Conservation (phyloP, 2,329 filamentous ascomycete species). For the Tympanopsis confertula region DNA sequence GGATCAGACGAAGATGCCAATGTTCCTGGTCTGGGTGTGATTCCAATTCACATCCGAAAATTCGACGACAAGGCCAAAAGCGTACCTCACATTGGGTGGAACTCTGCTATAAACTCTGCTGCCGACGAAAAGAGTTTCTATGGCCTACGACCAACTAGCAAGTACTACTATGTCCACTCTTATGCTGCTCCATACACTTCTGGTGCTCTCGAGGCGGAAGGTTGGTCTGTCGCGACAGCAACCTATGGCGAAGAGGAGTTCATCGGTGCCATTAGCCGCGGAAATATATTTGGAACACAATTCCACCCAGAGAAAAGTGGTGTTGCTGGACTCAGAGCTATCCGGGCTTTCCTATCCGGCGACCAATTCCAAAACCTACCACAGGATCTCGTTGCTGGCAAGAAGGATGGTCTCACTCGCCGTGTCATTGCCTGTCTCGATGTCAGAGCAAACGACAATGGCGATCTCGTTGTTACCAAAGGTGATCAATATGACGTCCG, state of each 20-base stretch:
- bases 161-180: conserved; percentile 98
- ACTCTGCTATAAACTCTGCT: conserved; percentile 57
- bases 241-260: conserved; percentile 83
- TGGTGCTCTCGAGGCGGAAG: conserved; percentile 65
- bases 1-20: conserved; percentile 68
- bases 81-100: conserved; percentile 99
- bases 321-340: conserved; percentile 69
- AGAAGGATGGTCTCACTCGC: conserved; percentile 59
- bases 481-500: conserved; percentile 98
- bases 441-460: conserved; percentile 84
- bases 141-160: conserved; percentile 67
- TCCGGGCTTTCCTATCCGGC: conserved; percentile 79
- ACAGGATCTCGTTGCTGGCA: conserved; percentile 7
- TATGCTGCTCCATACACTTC: conserved; percentile 71
- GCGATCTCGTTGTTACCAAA: conserved; percentile 94
- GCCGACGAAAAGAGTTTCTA: conserved; percentile 51
- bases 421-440: conserved; percentile 93
- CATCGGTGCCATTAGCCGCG: conserved; percentile 76
- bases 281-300: conserved; percentile 81
- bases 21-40: conserved; percentile 63
- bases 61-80: conserved; percentile 73
- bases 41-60: conserved; percentile 59
- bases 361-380: conserved; percentile 41
- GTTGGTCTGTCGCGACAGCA: conserved; percentile 87
- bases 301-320: conserved; percentile 98